Evolutionary conservation across 2,329 filamentous ascomycete species (phyloP).

Genomic region (Fusarium oxysporum): DNA sequence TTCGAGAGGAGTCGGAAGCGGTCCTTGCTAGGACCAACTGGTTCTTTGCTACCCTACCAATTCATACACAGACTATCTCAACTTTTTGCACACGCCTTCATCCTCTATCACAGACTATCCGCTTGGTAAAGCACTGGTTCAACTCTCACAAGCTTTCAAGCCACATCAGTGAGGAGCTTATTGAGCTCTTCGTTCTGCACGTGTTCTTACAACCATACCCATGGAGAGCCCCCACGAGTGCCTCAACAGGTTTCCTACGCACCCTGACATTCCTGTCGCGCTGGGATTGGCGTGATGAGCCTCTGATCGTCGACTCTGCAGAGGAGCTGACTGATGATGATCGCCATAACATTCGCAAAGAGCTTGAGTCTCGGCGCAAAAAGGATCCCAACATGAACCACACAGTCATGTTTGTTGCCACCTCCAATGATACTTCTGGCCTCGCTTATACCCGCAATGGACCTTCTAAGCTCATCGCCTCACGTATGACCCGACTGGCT

Average conservation of each 20-base stretch:
- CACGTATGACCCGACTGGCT: slow-evolving; percentile 84
- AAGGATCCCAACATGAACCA: slow-evolving; percentile 91
- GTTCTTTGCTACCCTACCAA: slow-evolving; percentile 76
- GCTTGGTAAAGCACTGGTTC: slow-evolving; percentile 92
- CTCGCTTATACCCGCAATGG: slow-evolving; percentile 79
- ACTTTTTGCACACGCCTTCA: slow-evolving; percentile 84
- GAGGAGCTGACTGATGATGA: slow-evolving; percentile 72
- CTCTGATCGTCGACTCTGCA: slow-evolving; percentile 80
- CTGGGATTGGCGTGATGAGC: slow-evolving; percentile 92
- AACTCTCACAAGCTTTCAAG: slow-evolving; percentile 80
- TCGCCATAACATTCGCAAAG: slow-evolving; percentile 72
- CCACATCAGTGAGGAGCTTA: slow-evolving; percentile 82
- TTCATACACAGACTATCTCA: slow-evolving; percentile 84
- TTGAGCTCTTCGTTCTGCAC: slow-evolving; percentile 84
- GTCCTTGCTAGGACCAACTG: slow-evolving; percentile 79
- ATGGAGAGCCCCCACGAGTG: slow-evolving; percentile 80
- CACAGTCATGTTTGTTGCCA: slow-evolving; percentile 83
- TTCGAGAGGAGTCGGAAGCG: slow-evolving; percentile 75
- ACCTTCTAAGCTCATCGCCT: slow-evolving; percentile 85
- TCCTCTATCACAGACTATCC: slow-evolving; percentile 82
- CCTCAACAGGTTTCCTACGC: slow-evolving; percentile 83
- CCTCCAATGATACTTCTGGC: slow-evolving; percentile 81
- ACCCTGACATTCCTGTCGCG: slow-evolving; percentile 82
- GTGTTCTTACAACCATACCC: slow-evolving; percentile 86
- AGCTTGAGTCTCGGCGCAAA: slow-evolving; percentile 86